phyloP scores from a whole-genome alignment of 768 basidiomycete species.

The Filobasidium floriforme region DNA sequence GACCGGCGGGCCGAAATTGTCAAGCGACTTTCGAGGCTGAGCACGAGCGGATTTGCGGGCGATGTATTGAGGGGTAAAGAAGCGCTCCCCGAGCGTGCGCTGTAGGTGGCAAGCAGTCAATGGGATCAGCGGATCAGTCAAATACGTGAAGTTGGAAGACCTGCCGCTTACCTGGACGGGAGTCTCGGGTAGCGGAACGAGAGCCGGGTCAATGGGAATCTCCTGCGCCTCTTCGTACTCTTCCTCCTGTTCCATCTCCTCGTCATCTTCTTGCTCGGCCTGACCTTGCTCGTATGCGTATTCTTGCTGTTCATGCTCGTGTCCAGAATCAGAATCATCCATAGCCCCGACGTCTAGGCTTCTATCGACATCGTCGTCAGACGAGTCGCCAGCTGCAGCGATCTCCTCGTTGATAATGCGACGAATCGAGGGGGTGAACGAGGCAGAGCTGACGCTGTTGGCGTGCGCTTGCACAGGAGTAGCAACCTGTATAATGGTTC shows the following conservation, averaged over 20 bases:
- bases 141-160: neutral
- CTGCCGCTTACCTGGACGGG: neutral
- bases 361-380: constrained; percentile 21
- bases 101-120: neutral
- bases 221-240: neutral
- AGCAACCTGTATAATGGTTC: too few relatives aligned
- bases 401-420: constrained; percentile 8
- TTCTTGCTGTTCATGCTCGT: constrained; percentile 14
- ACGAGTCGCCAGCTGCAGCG: constrained; percentile 9
- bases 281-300: constrained; percentile 15
- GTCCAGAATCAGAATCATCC: constrained; percentile 8
- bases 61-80: constrained; percentile 38
- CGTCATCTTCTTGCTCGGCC: constrained; percentile 9
- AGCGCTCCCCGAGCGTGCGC: constrained; percentile 19
- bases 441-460: constrained; percentile 1
- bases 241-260: neutral
- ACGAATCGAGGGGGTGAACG: constrained; percentile 11
- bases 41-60: constrained; percentile 21
- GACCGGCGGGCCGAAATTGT: constrained; percentile 31
- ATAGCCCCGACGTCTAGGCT: constrained; percentile 14
- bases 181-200: neutral
- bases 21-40: constrained; percentile 27
- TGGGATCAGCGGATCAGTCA: neutral
- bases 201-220: neutral
- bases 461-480: neutral